Percentiles rank a stretch among this genome's conserved stretches.
Evolutionary conservation across 1,284 basidiomycete genomes (phyloP).

Genomic region (Sporisorium iseilematis-ciliati): DNA sequence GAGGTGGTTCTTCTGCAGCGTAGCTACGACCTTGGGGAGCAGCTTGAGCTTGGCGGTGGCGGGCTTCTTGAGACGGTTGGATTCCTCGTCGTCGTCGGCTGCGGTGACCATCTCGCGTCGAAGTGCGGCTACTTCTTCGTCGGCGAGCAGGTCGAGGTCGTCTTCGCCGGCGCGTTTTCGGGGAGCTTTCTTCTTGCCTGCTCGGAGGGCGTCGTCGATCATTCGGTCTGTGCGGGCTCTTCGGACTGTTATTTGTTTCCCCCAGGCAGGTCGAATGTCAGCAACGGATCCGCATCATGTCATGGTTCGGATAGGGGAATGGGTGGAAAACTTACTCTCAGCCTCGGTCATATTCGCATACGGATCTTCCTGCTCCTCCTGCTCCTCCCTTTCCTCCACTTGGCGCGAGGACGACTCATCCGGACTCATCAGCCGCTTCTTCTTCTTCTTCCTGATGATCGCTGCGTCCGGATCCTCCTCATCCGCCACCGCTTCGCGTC

Average conservation of each 20-base stretch:
- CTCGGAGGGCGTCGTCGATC: slow-evolving; percentile 51
- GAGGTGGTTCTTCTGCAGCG: slow-evolving; percentile 90
- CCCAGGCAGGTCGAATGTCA: neutral
- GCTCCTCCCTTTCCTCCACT: slow-evolving; percentile 15
- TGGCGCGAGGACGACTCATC: slow-evolving; percentile 11
- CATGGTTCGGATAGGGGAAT: neutral
- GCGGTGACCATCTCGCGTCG: slow-evolving; percentile 88
- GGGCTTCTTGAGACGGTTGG: slow-evolving; percentile 85
- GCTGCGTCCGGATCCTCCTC: slow-evolving; percentile 32
- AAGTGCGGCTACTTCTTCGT: slow-evolving; percentile 88
- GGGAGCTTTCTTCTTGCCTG: slow-evolving; percentile 53
- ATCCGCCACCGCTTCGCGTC: slow-evolving; percentile 21
- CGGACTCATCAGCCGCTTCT: slow-evolving; percentile 46
- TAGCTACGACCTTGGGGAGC: slow-evolving; percentile 89
- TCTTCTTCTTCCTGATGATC: slow-evolving; percentile 50
- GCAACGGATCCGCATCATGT: neutral
- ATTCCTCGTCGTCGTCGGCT: slow-evolving; percentile 84
- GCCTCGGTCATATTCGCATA: slow-evolving; percentile 47
- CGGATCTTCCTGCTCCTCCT: slow-evolving; percentile 40
- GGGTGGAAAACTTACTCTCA: slow-evolving; percentile 10
- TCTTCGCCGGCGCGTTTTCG: slow-evolving; percentile 55
- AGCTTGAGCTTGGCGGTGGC: slow-evolving; percentile 87
- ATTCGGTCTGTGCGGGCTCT: slow-evolving; percentile 38
- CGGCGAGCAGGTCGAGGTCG: slow-evolving; percentile 84
- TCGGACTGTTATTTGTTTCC: slow-evolving; percentile 17